These are phyloP conservation scores for Lachnellula suecica DNA, from an alignment of 2,329 filamentous ascomycete genomes.

Conservation along the genomic window DNA sequence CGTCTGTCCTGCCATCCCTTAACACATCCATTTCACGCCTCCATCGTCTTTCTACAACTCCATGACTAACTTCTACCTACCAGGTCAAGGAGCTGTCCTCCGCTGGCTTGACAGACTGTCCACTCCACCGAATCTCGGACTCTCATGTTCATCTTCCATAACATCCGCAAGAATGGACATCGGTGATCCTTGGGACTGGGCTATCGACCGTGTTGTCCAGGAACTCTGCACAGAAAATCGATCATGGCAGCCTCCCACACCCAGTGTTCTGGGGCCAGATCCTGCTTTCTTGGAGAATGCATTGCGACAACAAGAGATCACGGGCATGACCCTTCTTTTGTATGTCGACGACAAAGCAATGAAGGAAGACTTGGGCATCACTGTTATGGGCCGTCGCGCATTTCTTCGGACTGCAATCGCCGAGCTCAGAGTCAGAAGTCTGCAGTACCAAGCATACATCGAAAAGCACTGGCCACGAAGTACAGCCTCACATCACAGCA, in stretches of 20 bases:
- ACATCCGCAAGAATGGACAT: constrained; percentile 35
- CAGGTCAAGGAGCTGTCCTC: constrained; percentile 10
- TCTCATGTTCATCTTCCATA: constrained; percentile 12
- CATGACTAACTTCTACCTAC: constrained; percentile 19
- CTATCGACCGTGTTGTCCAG: constrained; percentile 62
- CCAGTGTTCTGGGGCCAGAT: constrained; percentile 44
- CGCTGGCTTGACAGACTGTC: constrained; percentile 16
- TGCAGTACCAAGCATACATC: constrained; percentile 40
- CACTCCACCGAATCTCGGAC: constrained; percentile 8
- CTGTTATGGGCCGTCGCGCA: constrained; percentile 19
- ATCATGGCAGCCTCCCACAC: constrained; percentile 44
- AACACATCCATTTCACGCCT: not conserved
- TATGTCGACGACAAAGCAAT: constrained; percentile 23
- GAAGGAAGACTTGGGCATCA: constrained; percentile 26
- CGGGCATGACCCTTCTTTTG: constrained; percentile 24
- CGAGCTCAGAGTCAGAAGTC: constrained; percentile 52
- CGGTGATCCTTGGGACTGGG: constrained; percentile 74
- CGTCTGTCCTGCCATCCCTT: not conserved
- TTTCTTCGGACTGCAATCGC: constrained; percentile 56
- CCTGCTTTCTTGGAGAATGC: constrained; percentile 48
- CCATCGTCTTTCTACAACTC: not conserved
- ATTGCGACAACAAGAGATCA: constrained; percentile 60
- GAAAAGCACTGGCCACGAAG: constrained; percentile 1
- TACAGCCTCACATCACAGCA: not conserved
- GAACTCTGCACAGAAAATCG: constrained; percentile 59